These are phyloP conservation scores for Ophiostoma montium DNA, from an alignment of 2,329 filamentous ascomycete species.

Conservation along the genomic window DNA sequence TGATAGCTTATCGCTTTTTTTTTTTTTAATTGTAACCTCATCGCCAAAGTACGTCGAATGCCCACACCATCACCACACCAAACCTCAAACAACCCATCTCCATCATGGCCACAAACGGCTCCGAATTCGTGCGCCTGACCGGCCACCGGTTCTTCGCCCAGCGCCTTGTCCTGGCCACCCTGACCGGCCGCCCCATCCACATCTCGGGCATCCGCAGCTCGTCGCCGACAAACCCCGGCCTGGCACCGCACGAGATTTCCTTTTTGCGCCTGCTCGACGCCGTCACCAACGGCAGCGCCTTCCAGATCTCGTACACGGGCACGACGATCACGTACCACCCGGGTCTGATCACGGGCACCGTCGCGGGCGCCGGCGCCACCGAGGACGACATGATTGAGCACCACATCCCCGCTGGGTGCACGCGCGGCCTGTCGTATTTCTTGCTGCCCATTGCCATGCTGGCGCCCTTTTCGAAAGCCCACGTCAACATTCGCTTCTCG, in stretches of 20 bases:
- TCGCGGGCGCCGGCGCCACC: slow-evolving; percentile 53
- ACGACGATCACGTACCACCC: slow-evolving; percentile 87
- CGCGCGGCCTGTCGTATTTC: slow-evolving; percentile 80
- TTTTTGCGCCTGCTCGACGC: slow-evolving; percentile 89
- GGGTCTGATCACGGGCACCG: slow-evolving; percentile 77
- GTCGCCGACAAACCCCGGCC: slow-evolving; percentile 74
- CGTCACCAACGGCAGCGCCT: slow-evolving; percentile 85
- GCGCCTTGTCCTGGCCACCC: slow-evolving; percentile 76
- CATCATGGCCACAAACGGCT: slow-evolving; percentile 6
- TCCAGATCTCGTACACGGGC: slow-evolving; percentile 93
- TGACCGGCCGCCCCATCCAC: slow-evolving; percentile 78
- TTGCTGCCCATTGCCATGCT: slow-evolving; percentile 78
- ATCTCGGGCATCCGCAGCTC: slow-evolving; percentile 87
- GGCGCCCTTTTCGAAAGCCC: slow-evolving; percentile 83
- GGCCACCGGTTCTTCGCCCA: slow-evolving; percentile 71
- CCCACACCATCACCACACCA: neutral
- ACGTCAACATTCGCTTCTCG: slow-evolving; percentile 78
- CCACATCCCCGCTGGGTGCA: slow-evolving; percentile 61
- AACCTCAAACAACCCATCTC: neutral
- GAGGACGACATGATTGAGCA: slow-evolving; percentile 67
- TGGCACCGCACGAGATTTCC: slow-evolving; percentile 85
- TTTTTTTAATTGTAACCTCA: slow-evolving; percentile 1
- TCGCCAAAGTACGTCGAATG: neutral
- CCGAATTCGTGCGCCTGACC: slow-evolving; percentile 46
- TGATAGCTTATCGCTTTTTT: slow-evolving; percentile 1